A percentile compares a stretch with the other conserved stretches of the same genome.
Evolutionary conservation across 345 rosid genomes (phyloP).

Genomic region (Mallotus nudiflorus): DNA sequence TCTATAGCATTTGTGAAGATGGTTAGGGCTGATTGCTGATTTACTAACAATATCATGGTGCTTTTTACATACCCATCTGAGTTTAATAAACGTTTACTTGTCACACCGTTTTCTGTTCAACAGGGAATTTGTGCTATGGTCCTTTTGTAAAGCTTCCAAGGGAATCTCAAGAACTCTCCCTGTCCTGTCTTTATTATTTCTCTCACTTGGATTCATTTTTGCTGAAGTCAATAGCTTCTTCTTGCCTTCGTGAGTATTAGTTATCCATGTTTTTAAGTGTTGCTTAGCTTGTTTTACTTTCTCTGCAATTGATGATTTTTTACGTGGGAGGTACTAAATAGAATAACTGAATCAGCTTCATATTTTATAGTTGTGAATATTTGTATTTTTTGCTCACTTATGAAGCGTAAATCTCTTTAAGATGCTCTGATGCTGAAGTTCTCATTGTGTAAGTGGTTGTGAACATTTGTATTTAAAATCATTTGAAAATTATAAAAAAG

Average conservation of each 20-base stretch:
- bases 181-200: conserved; percentile 67
- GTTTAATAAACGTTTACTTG: conserved; percentile 3
- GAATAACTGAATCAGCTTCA: not conserved
- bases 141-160: conserved; percentile 66
- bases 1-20: conserved; percentile 49
- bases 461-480: not conserved
- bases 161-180: conserved; percentile 65
- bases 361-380: too few species aligned
- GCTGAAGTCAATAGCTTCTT: conserved; percentile 60
- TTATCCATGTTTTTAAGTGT: not conserved
- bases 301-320: not conserved
- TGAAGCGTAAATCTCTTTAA: not conserved
- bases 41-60: conserved; percentile 3
- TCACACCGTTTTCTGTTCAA: conserved; percentile 11
- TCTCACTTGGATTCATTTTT: conserved; percentile 44
- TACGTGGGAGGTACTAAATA: not conserved
- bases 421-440: not conserved
- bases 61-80: conserved; percentile 12
- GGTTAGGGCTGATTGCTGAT: conserved; percentile 39
- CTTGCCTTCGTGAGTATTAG: conserved; percentile 64
- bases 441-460: not conserved
- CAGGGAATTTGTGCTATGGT: conserved; percentile 63
- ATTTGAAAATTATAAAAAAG: not conserved
- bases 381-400: not conserved
- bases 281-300: not conserved